Percentiles rank a stretch among this genome's conserved stretches.
These are phyloP conservation scores for Globisporangium rhizosaccharum DNA, from an alignment of 352 stramenopile genomes.

Conservation along the genomic window DNA sequence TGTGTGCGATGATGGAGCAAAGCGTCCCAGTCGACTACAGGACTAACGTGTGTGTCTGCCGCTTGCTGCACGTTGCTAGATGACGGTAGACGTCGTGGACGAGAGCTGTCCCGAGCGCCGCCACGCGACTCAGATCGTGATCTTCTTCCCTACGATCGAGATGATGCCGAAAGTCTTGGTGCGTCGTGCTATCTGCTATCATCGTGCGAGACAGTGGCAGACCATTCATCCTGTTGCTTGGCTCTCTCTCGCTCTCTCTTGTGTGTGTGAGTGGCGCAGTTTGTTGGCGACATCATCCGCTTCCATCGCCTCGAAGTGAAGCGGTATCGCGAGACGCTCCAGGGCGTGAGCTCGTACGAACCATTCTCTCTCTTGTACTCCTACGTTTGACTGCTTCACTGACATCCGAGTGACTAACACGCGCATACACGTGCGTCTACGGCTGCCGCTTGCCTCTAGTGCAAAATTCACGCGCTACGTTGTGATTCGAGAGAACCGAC, in stretches of 20 bases:
- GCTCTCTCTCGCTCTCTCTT: not conserved
- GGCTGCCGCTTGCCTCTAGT: not conserved
- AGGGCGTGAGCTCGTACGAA: constrained; percentile 50
- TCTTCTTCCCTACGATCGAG: constrained; percentile 55
- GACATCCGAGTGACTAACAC: not conserved
- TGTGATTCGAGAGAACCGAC: constrained; percentile 33
- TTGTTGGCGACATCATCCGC: constrained; percentile 69
- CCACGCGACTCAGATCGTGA: constrained; percentile 55
- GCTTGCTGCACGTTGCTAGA: constrained; percentile 22
- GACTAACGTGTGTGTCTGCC: not conserved
- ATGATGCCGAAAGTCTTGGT: constrained; percentile 64
- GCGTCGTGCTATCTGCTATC: not conserved
- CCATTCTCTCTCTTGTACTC: not conserved
- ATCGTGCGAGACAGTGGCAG: not conserved
- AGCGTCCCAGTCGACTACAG: too few relatives aligned
- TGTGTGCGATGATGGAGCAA: not conserved
- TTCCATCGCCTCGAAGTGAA: constrained; percentile 78
- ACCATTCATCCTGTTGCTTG: not conserved
- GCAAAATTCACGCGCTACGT: constrained; percentile 39
- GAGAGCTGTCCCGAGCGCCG: constrained; percentile 47
- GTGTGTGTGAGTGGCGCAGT: constrained; percentile 20
- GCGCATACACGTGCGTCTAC: not conserved
- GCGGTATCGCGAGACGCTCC: constrained; percentile 43
- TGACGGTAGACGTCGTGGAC: constrained; percentile 64
- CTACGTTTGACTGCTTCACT: not conserved